phyloP scores from a whole-genome alignment of 1,284 basidiomycete genomes.

The Ustilago nuda region DNA sequence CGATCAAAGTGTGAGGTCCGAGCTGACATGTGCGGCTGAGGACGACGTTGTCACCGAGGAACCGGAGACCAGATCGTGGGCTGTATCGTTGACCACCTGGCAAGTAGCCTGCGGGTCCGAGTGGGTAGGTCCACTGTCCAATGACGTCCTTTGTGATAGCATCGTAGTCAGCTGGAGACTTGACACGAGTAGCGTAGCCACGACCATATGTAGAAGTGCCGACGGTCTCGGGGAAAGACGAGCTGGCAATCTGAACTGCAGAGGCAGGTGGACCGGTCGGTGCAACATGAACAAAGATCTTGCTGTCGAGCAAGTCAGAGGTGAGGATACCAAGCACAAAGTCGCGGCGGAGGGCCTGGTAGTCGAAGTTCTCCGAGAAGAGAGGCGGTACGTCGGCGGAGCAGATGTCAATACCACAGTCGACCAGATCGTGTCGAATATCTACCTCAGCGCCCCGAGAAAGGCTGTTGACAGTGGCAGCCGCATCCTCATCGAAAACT shows the following conservation, averaged over 20 bases:
- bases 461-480: slow-evolving; percentile 39
- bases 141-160: slow-evolving; percentile 81
- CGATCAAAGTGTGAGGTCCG: slow-evolving; percentile 52
- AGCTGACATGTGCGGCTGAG: slow-evolving; percentile 50
- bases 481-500: slow-evolving; percentile 52
- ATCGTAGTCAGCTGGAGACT: slow-evolving; percentile 62
- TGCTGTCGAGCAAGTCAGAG: slow-evolving; percentile 94
- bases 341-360: slow-evolving; percentile 87
- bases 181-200: slow-evolving; percentile 63
- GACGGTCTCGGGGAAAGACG: slow-evolving; percentile 77
- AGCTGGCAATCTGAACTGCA: slow-evolving; percentile 34
- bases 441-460: slow-evolving; percentile 75
- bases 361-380: slow-evolving; percentile 99
- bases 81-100: slow-evolving; percentile 74
- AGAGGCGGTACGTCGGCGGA: slow-evolving; percentile 92
- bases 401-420: slow-evolving; percentile 75
- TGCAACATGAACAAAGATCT: slow-evolving; percentile 89
- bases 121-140: slow-evolving; percentile 90
- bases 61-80: slow-evolving; percentile 42
- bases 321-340: slow-evolving; percentile 97
- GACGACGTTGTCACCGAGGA: slow-evolving; percentile 52
- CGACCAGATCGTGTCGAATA: slow-evolving; percentile 85
- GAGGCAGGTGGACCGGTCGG: slow-evolving; percentile 47
- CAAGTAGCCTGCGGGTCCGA: slow-evolving; percentile 92
- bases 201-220: slow-evolving; percentile 84